phyloP scores from a whole-genome alignment of 129 eudicot species.

The Erigeron canadensis region DNA sequence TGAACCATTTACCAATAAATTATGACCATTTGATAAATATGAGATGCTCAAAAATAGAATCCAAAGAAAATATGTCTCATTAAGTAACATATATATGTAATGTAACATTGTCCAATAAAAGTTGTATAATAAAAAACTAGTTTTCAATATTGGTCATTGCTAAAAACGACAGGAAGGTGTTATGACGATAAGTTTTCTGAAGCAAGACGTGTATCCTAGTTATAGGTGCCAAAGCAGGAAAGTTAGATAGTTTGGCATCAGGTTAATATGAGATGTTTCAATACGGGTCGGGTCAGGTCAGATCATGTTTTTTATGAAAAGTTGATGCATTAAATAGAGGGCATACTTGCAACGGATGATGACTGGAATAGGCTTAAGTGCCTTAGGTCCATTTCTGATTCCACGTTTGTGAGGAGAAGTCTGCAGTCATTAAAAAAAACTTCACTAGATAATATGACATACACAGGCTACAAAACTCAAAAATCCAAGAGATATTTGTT shows the following conservation, averaged over 20 bases:
- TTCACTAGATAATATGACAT: not conserved
- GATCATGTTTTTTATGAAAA: not conserved
- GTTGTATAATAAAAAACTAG: not conserved
- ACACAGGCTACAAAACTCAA: not conserved
- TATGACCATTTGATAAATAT: not conserved
- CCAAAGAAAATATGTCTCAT: not conserved
- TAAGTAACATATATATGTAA: not conserved
- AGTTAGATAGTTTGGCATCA: not conserved
- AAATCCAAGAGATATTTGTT: not conserved
- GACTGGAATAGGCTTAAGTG: constrained; percentile 75
- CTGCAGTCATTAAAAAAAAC: constrained; percentile 42
- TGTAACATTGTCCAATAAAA: not conserved
- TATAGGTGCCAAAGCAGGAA: not conserved
- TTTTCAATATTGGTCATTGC: not conserved
- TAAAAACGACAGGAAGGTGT: not conserved
- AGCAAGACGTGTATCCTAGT: not conserved
- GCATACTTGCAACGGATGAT: constrained; percentile 82
- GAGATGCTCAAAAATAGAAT: not conserved
- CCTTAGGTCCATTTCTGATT: constrained; percentile 82
- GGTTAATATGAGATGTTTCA: not conserved
- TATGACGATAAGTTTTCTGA: not conserved
- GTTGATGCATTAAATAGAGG: not conserved
- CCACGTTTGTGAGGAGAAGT: constrained; percentile 68
- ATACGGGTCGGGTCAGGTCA: not conserved
- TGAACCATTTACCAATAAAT: not conserved